These are phyloP conservation scores for Phytophthora tentaculata DNA, from an alignment of 352 stramenopile species.

Conservation along the genomic window DNA sequence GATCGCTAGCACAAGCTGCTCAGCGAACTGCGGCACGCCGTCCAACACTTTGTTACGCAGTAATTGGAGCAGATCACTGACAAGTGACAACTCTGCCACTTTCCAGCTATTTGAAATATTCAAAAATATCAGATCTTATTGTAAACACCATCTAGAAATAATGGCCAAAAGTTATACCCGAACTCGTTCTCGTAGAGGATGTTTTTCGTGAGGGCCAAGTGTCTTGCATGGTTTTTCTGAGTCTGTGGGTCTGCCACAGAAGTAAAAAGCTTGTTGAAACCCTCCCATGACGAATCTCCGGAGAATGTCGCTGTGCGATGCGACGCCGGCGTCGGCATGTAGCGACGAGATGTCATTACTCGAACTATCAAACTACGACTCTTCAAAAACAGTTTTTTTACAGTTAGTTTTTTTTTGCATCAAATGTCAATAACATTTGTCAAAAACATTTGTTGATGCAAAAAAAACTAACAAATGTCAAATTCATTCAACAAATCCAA, in stretches of 20 bases:
- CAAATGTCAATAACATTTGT: neutral
- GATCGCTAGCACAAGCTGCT: constrained; percentile 50
- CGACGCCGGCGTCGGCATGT: constrained; percentile 8
- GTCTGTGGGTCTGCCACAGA: constrained; percentile 71
- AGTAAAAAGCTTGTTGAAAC: constrained; percentile 74
- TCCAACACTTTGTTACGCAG: constrained; percentile 65
- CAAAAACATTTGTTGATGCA: too few relatives aligned
- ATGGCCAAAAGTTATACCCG: constrained; percentile 41
- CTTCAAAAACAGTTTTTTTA: neutral
- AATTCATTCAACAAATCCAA: too few relatives aligned
- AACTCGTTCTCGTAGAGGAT: constrained; percentile 77
- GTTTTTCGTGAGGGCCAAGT: constrained; percentile 80
- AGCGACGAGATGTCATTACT: constrained; percentile 25
- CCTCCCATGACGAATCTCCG: constrained; percentile 22
- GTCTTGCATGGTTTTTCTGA: constrained; percentile 61
- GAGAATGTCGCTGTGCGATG: neutral
- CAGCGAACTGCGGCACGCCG: constrained; percentile 46
- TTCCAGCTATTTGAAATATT: constrained; percentile 57
- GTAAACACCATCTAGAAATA: neutral
- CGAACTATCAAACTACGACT: too few relatives aligned
- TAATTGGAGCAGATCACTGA: constrained; percentile 63
- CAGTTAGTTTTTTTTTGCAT: neutral
- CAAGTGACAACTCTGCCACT: constrained; percentile 63
- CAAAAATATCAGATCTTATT: neutral
- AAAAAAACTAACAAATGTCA: too few relatives aligned